phyloP scores from a whole-genome alignment of 2,329 filamentous ascomycete species.

The Ceratocystis albifundus region DNA sequence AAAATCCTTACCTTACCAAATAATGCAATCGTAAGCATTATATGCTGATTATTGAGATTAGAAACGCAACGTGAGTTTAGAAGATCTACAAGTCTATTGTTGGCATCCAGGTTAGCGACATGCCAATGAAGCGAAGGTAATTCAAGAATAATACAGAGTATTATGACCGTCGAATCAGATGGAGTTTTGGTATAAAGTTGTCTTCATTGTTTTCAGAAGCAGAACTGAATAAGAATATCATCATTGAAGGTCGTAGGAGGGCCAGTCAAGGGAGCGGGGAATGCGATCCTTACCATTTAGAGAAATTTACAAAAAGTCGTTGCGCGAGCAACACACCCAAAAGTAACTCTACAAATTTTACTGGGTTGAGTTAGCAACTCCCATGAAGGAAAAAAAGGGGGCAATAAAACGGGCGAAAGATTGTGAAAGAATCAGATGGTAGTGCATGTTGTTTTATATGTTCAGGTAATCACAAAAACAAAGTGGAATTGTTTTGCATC shows the following conservation, averaged over 20 bases:
- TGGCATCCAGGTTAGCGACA: neutral
- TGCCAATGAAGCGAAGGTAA: neutral
- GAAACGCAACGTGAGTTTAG: neutral
- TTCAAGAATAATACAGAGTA: neutral
- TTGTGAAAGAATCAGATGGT: slow-evolving; percentile 50
- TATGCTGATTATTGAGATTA: neutral
- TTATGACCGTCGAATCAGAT: slow-evolving; percentile 6
- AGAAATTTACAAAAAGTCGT: neutral
- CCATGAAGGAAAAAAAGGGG: neutral
- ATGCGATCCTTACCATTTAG: neutral
- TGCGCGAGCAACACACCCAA: neutral
- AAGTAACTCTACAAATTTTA: neutral
- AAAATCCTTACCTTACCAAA: neutral
- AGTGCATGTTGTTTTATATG: slow-evolving; percentile 52
- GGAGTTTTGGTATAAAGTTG: slow-evolving; percentile 43
- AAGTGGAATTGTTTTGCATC: slow-evolving; percentile 23
- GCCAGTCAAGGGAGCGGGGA: neutral
- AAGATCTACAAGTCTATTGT: neutral
- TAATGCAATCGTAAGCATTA: neutral
- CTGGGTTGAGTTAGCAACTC: neutral
- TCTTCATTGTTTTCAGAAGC: slow-evolving; percentile 62
- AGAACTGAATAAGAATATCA: slow-evolving; percentile 60
- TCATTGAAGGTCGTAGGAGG: slow-evolving; percentile 38
- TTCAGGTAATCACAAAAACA: slow-evolving; percentile 32
- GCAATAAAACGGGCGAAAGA: neutral